These are phyloP conservation scores for Ilex aquifolium DNA, from an alignment of 257 asterid genomes.

Conservation along the genomic window DNA sequence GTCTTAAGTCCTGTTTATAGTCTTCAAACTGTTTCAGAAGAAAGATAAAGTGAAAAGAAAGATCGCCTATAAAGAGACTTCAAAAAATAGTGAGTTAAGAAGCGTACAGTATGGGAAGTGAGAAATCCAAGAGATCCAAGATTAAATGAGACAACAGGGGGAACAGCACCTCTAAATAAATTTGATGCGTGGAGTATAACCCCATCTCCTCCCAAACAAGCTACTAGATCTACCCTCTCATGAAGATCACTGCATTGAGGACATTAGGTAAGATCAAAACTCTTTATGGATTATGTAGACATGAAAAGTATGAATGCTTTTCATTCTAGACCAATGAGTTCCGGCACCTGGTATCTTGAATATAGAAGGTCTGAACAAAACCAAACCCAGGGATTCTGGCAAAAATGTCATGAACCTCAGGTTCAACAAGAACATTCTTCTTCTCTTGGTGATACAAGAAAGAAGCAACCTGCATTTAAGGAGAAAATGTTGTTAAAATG, in stretches of 20 bases:
- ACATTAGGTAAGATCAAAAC: slow-evolving; percentile 22
- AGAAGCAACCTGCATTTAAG: slow-evolving; percentile 70
- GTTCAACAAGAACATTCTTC: slow-evolving; percentile 95
- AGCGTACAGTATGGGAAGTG: slow-evolving; percentile 81
- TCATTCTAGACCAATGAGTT: slow-evolving; percentile 7
- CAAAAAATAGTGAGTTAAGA: slow-evolving; percentile 18
- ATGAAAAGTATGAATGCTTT: neutral
- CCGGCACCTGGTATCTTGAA: slow-evolving; percentile 93
- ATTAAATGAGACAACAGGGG: slow-evolving; percentile 98
- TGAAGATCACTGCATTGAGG: slow-evolving; percentile 75
- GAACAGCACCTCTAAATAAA: slow-evolving; percentile 91
- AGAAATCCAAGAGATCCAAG: slow-evolving; percentile 99
- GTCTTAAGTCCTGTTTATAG: slow-evolving; percentile 77
- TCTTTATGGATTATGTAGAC: neutral
- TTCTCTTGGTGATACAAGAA: slow-evolving; percentile 87
- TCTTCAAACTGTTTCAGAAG: slow-evolving; percentile 59
- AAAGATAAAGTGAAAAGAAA: neutral
- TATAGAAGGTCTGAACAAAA: slow-evolving; percentile 92
- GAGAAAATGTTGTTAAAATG: slow-evolving; percentile 16
- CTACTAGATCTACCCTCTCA: slow-evolving; percentile 93
- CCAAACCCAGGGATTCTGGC: slow-evolving; percentile 97
- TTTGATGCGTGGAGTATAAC: slow-evolving; percentile 98
- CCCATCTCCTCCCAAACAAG: slow-evolving; percentile 99
- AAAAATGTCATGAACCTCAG: slow-evolving; percentile 91
- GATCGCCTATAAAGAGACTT: slow-evolving; percentile 7